A percentile compares a stretch with the other conserved stretches of the same genome.
Evolutionary conservation across 306 rosid genomes (phyloP).

Genomic region (Fragaria nilgerrensis): DNA sequence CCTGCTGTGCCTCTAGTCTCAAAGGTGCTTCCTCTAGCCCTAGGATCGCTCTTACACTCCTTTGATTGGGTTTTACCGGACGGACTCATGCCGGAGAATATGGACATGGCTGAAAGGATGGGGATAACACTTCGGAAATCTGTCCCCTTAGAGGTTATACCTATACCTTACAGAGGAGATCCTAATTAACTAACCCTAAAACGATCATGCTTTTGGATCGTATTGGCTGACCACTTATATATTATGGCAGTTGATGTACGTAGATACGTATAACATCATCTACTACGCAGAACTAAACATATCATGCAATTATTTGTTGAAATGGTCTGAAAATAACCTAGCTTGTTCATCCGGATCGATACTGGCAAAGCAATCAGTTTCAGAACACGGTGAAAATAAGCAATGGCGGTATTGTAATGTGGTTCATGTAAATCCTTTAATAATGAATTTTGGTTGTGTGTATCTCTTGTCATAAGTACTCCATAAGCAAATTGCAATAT

Average conservation of each 20-base stretch:
- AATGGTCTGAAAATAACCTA: too few species aligned
- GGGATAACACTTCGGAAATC: constrained; percentile 75
- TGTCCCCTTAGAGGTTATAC: constrained; percentile 51
- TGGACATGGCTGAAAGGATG: constrained; percentile 86
- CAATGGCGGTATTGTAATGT: too few species aligned
- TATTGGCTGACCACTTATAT: neutral
- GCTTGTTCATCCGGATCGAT: too few species aligned
- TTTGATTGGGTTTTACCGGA: constrained; percentile 74
- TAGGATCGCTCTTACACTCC: constrained; percentile 59
- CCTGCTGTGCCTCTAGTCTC: constrained; percentile 82
- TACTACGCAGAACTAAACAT: too few species aligned
- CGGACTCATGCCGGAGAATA: constrained; percentile 50
- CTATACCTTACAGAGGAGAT: constrained; percentile 29
- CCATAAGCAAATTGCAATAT: too few species aligned
- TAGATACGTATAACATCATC: too few species aligned
- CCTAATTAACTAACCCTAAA: neutral
- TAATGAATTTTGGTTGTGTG: too few species aligned
- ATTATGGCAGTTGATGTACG: neutral
- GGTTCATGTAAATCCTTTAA: too few species aligned
- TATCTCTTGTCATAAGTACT: too few species aligned
- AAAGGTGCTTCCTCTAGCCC: constrained; percentile 69
- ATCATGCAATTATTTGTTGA: too few species aligned
- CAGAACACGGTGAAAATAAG: too few species aligned
- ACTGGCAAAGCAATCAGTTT: too few species aligned
- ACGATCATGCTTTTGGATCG: neutral